phyloP scores from a whole-genome alignment of 805 yeast genomes.

The Ogataea allantospora region DNA sequence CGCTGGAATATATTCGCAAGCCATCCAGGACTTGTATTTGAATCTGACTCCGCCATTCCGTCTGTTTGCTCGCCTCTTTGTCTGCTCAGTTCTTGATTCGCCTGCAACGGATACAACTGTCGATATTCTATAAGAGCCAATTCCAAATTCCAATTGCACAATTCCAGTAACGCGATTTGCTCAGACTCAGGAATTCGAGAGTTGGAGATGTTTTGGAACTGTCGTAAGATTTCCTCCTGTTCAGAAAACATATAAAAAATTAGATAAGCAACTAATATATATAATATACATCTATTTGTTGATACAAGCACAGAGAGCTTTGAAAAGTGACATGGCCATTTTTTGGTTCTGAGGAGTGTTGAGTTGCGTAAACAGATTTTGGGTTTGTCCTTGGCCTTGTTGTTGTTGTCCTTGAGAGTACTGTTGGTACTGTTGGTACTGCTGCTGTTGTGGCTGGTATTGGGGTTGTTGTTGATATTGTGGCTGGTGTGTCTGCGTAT shows the following conservation, averaged over 20 bases:
- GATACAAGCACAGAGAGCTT: slow-evolving; percentile 20
- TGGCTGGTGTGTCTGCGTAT: slow-evolving; percentile 19
- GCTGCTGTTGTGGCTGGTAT: slow-evolving; percentile 30
- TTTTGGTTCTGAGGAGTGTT: slow-evolving; percentile 17
- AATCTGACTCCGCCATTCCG: neutral
- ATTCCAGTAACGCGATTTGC: slow-evolving; percentile 21
- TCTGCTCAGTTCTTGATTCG: slow-evolving; percentile 12
- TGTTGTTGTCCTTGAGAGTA: slow-evolving; percentile 24
- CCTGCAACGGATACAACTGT: slow-evolving; percentile 23
- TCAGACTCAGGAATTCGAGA: slow-evolving; percentile 16
- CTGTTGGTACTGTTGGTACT: slow-evolving; percentile 26
- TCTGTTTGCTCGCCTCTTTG: slow-evolving; percentile 8
- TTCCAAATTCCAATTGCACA: slow-evolving; percentile 30
- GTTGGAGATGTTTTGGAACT: slow-evolving; percentile 22
- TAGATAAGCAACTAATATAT: slow-evolving; percentile 3
- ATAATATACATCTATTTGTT: slow-evolving; percentile 1
- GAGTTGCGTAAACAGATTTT: slow-evolving; percentile 15
- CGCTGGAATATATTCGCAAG: slow-evolving; percentile 2
- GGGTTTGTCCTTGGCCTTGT: slow-evolving; percentile 3
- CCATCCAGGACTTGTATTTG: slow-evolving; percentile 2
- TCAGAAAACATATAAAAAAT: slow-evolving; percentile 10
- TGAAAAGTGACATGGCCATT: slow-evolving; percentile 14
- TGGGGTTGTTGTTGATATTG: slow-evolving; percentile 31
- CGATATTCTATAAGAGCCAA: slow-evolving; percentile 25
- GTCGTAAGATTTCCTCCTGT: slow-evolving; percentile 20